These are phyloP conservation scores for Yamadazyma pseudoaaseri DNA, from an alignment of 1,139 yeast species.

Conservation along the genomic window DNA sequence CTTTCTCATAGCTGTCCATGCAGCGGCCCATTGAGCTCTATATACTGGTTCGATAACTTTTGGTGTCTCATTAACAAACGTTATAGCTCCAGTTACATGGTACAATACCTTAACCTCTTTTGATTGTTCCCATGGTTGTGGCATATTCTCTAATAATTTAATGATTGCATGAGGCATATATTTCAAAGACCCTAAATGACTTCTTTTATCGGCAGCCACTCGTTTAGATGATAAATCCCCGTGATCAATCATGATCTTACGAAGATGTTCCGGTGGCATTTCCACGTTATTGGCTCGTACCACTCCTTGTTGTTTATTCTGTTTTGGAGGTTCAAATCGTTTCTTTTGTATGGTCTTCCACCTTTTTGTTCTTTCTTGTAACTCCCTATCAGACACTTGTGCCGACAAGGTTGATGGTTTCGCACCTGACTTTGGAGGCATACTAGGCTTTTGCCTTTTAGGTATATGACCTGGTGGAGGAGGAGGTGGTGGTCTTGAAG, in stretches of 20 bases:
- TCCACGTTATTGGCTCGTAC: slow-evolving; percentile 68
- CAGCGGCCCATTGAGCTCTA: slow-evolving; percentile 92
- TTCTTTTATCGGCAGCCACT: slow-evolving; percentile 83
- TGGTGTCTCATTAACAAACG: slow-evolving; percentile 91
- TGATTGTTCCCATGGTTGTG: slow-evolving; percentile 95
- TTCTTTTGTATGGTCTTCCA: slow-evolving; percentile 71
- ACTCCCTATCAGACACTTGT: slow-evolving; percentile 16
- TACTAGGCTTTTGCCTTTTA: slow-evolving; percentile 16
- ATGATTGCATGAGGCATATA: slow-evolving; percentile 94
- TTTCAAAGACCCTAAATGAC: slow-evolving; percentile 88
- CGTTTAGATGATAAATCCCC: slow-evolving; percentile 81
- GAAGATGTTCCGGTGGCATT: slow-evolving; percentile 92
- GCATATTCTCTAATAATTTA: slow-evolving; percentile 92
- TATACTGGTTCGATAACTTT: slow-evolving; percentile 90
- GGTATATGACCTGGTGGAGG: slow-evolving; percentile 13
- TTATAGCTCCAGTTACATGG: slow-evolving; percentile 91
- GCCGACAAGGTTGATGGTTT: slow-evolving; percentile 4
- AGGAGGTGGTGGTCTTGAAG: slow-evolving; percentile 4
- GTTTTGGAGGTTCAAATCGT: slow-evolving; percentile 35
- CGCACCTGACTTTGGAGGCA: slow-evolving; percentile 13
- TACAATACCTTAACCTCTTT: slow-evolving; percentile 87
- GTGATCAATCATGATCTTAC: slow-evolving; percentile 82
- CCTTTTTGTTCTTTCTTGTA: slow-evolving; percentile 48
- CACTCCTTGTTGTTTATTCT: slow-evolving; percentile 32
- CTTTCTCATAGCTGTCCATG: slow-evolving; percentile 90